Base-by-base conservation (phyloP, 1,139 yeast genomes). In the Lodderomyces theae region DNA sequence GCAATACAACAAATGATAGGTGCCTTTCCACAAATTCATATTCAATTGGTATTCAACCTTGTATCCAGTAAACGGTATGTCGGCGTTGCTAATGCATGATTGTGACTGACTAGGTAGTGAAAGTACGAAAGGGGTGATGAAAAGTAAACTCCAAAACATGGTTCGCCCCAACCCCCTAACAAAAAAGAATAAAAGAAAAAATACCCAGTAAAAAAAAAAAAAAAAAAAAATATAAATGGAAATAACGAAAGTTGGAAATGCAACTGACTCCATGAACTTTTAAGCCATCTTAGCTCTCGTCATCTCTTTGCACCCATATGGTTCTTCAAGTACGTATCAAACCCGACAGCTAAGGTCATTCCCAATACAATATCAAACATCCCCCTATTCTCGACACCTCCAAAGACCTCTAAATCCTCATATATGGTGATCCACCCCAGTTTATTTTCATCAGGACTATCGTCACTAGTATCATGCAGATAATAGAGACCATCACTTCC, bases 381-480 rank as follows among this genome's bases (percentile, higher is more conserved):
- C 0, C 82, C 82, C 25, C 59, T 57, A 25, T 51, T 43, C 3
- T 35, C 34, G 1, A 49, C 48, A 5, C 57, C 56, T 15, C 50
- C 49, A 36, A 64, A 59, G 11, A 63, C 37, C 39, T 51, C 38
- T 2, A 45, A 44, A 41, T 77, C 77, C 34, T 80, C 83, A 49
- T 75, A 79, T 2, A 80, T 63, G 0, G 86, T 79, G 4, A 80
- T 54, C 86, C 86, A 80, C 0, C 86, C 86, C 29, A 79, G 49
- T 49, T 79, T 80, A 41, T 66, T 71, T 35, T 76, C 79, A 52
- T 76, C 78, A 0, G 86, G 85, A 4, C 72, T 61, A 54, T 80
- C 86, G 53, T 81, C 86, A 7, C 61, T 62, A 0, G 83, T 81
- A 40, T 67, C 65, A 33, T 59, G 56, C 43, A 55, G 63, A 40